Conservation (phyloP, 352 stramenopile genomes). For the Pythium chondricola region DNA sequence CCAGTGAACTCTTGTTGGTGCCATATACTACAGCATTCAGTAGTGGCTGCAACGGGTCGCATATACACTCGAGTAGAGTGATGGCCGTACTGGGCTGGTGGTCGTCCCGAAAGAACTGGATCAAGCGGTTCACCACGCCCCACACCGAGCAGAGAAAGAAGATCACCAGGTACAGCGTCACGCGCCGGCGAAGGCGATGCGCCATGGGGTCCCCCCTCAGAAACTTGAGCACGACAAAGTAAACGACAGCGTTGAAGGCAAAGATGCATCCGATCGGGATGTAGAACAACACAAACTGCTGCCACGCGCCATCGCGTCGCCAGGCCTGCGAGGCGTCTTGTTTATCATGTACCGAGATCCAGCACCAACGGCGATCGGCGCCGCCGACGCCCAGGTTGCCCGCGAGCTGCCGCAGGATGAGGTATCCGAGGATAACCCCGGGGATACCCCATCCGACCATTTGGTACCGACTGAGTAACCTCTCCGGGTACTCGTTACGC, state of each 20-base stretch:
- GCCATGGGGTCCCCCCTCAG: slow-evolving; percentile 60
- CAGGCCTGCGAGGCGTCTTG: slow-evolving; percentile 27
- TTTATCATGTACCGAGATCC: slow-evolving; percentile 50
- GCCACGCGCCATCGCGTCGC: slow-evolving; percentile 37
- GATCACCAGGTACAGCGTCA: slow-evolving; percentile 59
- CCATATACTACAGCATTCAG: slow-evolving; percentile 63
- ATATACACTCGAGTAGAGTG: slow-evolving; percentile 62
- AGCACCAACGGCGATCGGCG: slow-evolving; percentile 70
- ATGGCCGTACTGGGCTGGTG: slow-evolving; percentile 52
- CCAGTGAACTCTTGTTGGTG: slow-evolving; percentile 64
- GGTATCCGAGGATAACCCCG: slow-evolving; percentile 38
- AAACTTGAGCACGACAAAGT: slow-evolving; percentile 55
- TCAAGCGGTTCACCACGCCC: slow-evolving; percentile 54
- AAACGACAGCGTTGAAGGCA: slow-evolving; percentile 58
- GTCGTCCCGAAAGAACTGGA: slow-evolving; percentile 43
- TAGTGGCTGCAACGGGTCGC: slow-evolving; percentile 61
- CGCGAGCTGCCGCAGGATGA: slow-evolving; percentile 65
- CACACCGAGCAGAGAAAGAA: slow-evolving; percentile 74
- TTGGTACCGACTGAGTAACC: slow-evolving; percentile 55
- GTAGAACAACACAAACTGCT: slow-evolving; percentile 71
- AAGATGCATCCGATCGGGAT: slow-evolving; percentile 51
- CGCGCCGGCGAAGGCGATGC: slow-evolving; percentile 44
- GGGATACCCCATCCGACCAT: slow-evolving; percentile 60
- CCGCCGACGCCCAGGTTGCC: slow-evolving; percentile 59
- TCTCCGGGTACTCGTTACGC: slow-evolving; percentile 70